Evolutionary conservation across 148 eudicot genomes (phyloP).

Genomic region (Rheum nobile): DNA sequence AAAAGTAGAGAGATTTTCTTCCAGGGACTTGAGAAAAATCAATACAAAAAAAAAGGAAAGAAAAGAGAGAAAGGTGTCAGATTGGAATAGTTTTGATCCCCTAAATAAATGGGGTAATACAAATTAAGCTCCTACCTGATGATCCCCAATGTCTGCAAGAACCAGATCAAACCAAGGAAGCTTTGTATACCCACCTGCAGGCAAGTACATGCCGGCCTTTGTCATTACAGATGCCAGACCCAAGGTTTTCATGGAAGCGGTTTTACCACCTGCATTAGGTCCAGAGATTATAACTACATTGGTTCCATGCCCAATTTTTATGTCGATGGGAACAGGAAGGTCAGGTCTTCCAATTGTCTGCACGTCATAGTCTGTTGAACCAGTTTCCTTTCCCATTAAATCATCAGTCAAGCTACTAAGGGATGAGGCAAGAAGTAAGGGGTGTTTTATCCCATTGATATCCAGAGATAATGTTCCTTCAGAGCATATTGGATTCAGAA

Average conservation of each 20-base stretch:
- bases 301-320: constrained; percentile 45
- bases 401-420: constrained; percentile 27
- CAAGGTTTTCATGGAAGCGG: constrained; percentile 95
- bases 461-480: constrained; percentile 34
- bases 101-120: constrained; percentile 6
- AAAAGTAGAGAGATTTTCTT: constrained; percentile 90
- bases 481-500: constrained; percentile 19
- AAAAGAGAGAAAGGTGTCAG: constrained; percentile 13
- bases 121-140: constrained; percentile 46
- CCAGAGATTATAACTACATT: constrained; percentile 89
- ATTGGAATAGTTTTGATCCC: constrained; percentile 9
- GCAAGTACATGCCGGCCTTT: constrained; percentile 89
- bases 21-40: constrained; percentile 60
- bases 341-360: constrained; percentile 18
- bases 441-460: constrained; percentile 68
- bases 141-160: constrained; percentile 93
- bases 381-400: constrained; percentile 22
- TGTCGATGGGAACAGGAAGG: constrained; percentile 75
- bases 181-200: constrained; percentile 52
- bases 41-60: constrained; percentile 7
- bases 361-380: constrained; percentile 10
- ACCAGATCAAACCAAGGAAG: constrained; percentile 96
- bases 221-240: constrained; percentile 80
- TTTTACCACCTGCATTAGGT: constrained; percentile 97
- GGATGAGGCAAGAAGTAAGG: constrained; percentile 56